Conservation (phyloP, 257 asterid genomes). For the Nicotiana otophora region DNA sequence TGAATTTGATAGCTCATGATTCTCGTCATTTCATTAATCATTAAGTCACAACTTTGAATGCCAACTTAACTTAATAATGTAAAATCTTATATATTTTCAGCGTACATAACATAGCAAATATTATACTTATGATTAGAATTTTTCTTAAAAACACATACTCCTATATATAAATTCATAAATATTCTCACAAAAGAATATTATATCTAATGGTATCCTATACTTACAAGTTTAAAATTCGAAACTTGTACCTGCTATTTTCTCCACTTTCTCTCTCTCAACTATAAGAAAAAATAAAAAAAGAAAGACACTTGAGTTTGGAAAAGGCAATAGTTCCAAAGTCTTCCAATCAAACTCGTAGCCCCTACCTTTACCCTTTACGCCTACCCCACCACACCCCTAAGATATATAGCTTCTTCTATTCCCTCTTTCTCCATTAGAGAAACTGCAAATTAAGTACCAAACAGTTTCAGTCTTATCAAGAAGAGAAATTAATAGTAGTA, state of each 20-base stretch:
- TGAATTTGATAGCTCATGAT: rapidly evolving
- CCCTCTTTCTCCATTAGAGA: background rate
- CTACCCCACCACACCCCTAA: background rate
- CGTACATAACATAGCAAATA: background rate
- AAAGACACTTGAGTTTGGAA: conserved; percentile 20
- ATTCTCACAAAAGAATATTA: too few relatives aligned
- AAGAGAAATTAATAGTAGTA: background rate
- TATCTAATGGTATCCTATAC: background rate
- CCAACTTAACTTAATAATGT: too few relatives aligned
- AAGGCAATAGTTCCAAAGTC: conserved; percentile 17
- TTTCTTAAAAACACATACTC: background rate
- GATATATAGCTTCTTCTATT: background rate
- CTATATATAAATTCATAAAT: too few relatives aligned
- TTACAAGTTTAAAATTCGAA: background rate
- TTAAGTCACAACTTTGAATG: rapidly evolving
- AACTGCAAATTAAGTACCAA: background rate
- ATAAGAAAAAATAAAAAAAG: background rate
- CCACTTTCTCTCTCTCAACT: background rate
- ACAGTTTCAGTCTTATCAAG: conserved; percentile 10
- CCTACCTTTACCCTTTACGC: background rate
- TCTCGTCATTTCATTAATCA: too few relatives aligned
- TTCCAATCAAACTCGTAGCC: background rate
- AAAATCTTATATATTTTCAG: background rate
- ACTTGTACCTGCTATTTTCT: background rate
- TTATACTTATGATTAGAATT: background rate